Evolutionary conservation across 1,284 basidiomycete genomes (phyloP), one percentile per base, ranked within the genome.

Genomic region (Cutaneotrichosporon arboriforme): DNA sequence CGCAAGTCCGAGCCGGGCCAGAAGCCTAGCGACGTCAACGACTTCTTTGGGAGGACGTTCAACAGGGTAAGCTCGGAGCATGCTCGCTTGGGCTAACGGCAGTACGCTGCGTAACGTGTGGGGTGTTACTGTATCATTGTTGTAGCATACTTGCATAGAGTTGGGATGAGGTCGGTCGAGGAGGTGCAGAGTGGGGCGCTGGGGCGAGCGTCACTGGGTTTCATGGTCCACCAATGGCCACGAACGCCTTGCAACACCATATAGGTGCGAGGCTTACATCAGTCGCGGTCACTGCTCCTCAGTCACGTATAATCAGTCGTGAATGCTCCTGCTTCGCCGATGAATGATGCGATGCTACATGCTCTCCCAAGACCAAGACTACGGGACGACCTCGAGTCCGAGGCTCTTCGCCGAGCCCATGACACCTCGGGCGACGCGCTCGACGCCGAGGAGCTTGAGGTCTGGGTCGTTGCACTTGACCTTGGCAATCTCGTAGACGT

Each of bases 401-500:
- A 94, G 76, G 58, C 84, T 88, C 77, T 79, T 84, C 53, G 90
- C 90, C 61, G 85, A 88, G 51, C 88, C 91, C 61, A 93, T 77
- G 57, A 97, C 79, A 68, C 87, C 88, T 71, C 84, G 85, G n/a
- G 89, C 86, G 43, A 97, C 86, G 61, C 84, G 83, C 79, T 93
- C 88, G 64, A 92, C 79, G 55, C 83, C 81, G 58, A 93, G 80
- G 67, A 87, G 85, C 77, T 84, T 86, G 78, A 94, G 77, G 71
- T 89, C 87, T 53, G 87, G 85, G 77, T 98, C 96, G 64, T 81
- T 83, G 57, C 85, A 82, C 79, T 99, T 99, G 74, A 98, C 88
- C 81, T 90, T 96, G 36, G 96, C 92, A 70, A 99, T 97, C 80
- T 98, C 96, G 76, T 96, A 98, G 68, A 98, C 82, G 78, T 97